Evolutionary conservation across 495 filamentous ascomycete genomes (phyloP).

Genomic region (Neurospora africana): DNA sequence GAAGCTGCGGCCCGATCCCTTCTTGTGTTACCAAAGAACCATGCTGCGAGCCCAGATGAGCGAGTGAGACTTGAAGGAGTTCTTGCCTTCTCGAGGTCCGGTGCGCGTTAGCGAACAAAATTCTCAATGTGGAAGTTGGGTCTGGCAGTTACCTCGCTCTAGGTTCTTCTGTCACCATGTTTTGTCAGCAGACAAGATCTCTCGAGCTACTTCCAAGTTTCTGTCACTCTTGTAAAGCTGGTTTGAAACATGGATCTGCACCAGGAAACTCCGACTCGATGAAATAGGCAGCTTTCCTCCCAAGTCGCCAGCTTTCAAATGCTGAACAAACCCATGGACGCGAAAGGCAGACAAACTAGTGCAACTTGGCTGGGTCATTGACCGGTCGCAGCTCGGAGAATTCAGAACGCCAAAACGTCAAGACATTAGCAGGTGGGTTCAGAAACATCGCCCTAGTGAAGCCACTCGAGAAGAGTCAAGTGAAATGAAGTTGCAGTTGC

Average conservation of each 20-base stretch:
- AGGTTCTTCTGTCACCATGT: neutral
- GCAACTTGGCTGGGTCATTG: neutral
- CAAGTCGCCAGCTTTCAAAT: neutral
- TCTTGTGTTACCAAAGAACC: neutral
- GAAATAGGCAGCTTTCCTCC: neutral
- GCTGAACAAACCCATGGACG: neutral
- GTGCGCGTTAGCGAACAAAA: neutral
- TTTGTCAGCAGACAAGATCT: neutral
- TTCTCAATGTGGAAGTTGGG: neutral
- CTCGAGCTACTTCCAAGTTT: conserved; percentile 1
- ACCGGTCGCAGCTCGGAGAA: neutral
- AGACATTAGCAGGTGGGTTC: neutral
- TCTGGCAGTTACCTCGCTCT: no score
- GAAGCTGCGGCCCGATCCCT: neutral
- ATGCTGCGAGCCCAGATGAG: neutral
- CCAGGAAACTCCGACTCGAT: neutral
- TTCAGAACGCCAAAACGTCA: neutral
- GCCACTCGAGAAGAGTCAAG: neutral
- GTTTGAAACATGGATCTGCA: neutral
- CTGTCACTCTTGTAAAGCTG: neutral
- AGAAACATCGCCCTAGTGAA: neutral
- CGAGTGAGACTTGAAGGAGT: neutral
- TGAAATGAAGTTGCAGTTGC: neutral
- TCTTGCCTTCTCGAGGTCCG: neutral
- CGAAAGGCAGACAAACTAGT: neutral